Percentiles rank a stretch among this genome's conserved stretches.
These are phyloP conservation scores for Thecaphora frezii DNA, from an alignment of 1,284 basidiomycete species.

Conservation along the genomic window DNA sequence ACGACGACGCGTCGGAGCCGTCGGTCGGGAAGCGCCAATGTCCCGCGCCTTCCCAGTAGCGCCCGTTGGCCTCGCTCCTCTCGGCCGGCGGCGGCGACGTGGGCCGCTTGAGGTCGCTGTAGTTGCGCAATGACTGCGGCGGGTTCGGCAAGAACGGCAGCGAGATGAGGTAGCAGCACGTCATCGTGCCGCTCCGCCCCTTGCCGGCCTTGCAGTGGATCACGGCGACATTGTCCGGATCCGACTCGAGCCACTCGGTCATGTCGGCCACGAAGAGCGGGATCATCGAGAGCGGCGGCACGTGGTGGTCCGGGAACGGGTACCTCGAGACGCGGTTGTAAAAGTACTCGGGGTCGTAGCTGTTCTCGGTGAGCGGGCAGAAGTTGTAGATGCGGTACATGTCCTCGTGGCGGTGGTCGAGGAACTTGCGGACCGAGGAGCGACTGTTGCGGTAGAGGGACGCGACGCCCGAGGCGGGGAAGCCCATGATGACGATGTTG, in stretches of 20 bases:
- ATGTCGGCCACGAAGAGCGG: constrained; percentile 77
- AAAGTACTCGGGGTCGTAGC: constrained; percentile 62
- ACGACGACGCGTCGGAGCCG: background rate
- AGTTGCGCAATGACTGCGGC: constrained; percentile 33
- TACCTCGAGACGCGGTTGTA: constrained; percentile 72
- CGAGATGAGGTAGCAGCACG: constrained; percentile 44
- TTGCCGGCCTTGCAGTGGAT: constrained; percentile 75
- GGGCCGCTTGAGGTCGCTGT: constrained; percentile 25
- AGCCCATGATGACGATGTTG: constrained; percentile 76
- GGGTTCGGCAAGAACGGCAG: constrained; percentile 39
- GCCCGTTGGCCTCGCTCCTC: background rate
- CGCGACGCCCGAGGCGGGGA: constrained; percentile 78
- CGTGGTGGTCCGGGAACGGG: constrained; percentile 76
- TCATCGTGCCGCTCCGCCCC: constrained; percentile 49
- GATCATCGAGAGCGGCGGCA: constrained; percentile 78
- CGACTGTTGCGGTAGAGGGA: constrained; percentile 78
- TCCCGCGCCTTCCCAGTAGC: background rate
- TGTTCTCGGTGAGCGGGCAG: constrained; percentile 61
- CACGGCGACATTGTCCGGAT: constrained; percentile 73
- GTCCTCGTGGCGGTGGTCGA: constrained; percentile 72
- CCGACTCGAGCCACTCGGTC: constrained; percentile 72
- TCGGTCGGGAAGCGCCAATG: background rate
- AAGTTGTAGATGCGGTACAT: constrained; percentile 87
- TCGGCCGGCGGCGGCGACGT: constrained; percentile 2
- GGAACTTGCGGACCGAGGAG: constrained; percentile 75